These are phyloP conservation scores for Botrytis medusae DNA, from an alignment of 2,329 filamentous ascomycete genomes.

Conservation along the genomic window DNA sequence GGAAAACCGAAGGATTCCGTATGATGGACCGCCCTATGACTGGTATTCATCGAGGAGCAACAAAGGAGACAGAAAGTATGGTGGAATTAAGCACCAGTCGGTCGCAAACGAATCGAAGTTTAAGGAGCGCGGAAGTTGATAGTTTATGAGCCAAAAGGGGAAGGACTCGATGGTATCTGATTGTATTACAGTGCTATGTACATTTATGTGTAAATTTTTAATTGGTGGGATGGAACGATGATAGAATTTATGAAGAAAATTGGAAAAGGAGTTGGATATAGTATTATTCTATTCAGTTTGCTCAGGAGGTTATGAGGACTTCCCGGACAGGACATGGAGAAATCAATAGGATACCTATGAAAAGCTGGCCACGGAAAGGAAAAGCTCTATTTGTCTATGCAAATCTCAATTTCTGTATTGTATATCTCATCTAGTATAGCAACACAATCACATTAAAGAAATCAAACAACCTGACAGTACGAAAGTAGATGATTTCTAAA, in stretches of 20 bases:
- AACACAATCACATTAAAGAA: not conserved
- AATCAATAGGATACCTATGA: not conserved
- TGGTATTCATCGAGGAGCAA: not conserved
- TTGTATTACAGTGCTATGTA: not conserved
- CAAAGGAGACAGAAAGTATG: conserved; percentile 7
- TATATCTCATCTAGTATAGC: not conserved
- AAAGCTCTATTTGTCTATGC: not conserved
- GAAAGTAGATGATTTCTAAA: not conserved
- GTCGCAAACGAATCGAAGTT: conserved; percentile 5
- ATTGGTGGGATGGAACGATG: too few species aligned
- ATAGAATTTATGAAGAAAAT: not conserved
- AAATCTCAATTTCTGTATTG: not conserved
- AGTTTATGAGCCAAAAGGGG: not conserved
- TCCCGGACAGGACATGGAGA: not conserved
- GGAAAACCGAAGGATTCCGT: not conserved
- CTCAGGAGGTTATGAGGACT: not conserved
- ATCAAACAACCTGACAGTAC: not conserved
- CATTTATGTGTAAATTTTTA: not conserved
- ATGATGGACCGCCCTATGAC: conserved; percentile 10
- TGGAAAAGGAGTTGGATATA: not conserved
- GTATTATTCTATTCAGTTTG: not conserved
- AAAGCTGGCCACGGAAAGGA: not conserved
- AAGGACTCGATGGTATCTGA: not conserved
- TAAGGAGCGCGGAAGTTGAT: not conserved
- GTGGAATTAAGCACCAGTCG: conserved; percentile 10